Evolutionary conservation across 768 basidiomycete species (phyloP), one percentile per base, ranked within the genome.

Genomic region (Tricholoma matsutake): DNA sequence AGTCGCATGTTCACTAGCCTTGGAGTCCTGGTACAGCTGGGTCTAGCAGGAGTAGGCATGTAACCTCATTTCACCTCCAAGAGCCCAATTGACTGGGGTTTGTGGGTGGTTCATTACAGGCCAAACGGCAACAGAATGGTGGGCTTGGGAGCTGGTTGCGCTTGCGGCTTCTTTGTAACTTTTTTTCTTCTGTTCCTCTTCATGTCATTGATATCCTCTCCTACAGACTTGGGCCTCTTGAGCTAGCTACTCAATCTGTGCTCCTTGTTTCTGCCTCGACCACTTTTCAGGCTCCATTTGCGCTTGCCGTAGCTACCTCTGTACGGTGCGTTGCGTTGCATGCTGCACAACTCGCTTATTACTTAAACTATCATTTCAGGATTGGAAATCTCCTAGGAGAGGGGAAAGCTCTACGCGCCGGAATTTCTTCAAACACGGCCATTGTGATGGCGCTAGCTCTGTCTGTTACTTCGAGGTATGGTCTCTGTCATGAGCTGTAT

Each of bases 51-150:
- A 9, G 85, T 93, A 20, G 89, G 87, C 81, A 58, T 53, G 80
- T 71, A 5, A 10, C 20, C 22, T 54, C 13, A 18, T 18, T 8
- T 31, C 9, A 18, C n/a, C 8, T 53, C n/a, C 9, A 53, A 31
- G 2, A 7, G 8, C 51, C 25, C 8, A 11, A 2, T 53, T 53
- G 14, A 31, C 6, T 4, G 4, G 5, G n/a, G 28, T n/a, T 31
- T 53, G 8, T 25, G 22, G 22, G 22, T 3, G 22, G 22, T 25
- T 25, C 22, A 25, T 32, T 18, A 32, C 62, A 81, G 86, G 86
- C 0, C 93, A 94, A 72, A 88, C 85, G 3, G 92, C 92, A 1
- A 87, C 86, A 3, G 96, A 97, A 73, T 98, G 96, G 96, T 98
- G 96, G 94, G 88, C 90, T 39, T 96, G 96, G 96, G 95, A 97